These are phyloP conservation scores for Leccinum sublutescens DNA, from an alignment of 768 basidiomycete species.

Conservation along the genomic window DNA sequence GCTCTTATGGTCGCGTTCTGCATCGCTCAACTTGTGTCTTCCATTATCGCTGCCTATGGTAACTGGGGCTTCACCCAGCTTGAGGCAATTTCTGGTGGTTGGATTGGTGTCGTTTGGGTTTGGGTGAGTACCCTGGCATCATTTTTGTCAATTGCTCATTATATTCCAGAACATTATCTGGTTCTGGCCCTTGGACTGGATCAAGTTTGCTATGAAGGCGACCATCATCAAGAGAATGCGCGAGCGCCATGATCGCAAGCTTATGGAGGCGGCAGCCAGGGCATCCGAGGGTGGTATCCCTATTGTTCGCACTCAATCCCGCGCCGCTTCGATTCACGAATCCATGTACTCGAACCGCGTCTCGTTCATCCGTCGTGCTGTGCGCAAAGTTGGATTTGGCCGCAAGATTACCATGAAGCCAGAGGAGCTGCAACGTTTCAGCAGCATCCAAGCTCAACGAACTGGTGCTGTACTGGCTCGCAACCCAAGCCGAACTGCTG, in stretches of 20 bases:
- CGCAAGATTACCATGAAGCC: constrained; percentile 77
- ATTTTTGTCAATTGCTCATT: constrained; percentile 11
- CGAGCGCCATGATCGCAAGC: constrained; percentile 49
- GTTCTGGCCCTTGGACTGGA: constrained; percentile 93
- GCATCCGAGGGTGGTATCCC: constrained; percentile 50
- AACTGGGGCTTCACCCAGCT: constrained; percentile 95
- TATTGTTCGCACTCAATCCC: constrained; percentile 84
- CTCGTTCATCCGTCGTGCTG: constrained; percentile 86
- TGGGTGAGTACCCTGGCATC: constrained; percentile 59
- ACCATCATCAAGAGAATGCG: constrained; percentile 87
- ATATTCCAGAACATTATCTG: constrained; percentile 78
- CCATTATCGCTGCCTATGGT: constrained; percentile 92
- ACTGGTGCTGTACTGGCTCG: constrained; percentile 77
- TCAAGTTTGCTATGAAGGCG: constrained; percentile 96
- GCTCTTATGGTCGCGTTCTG: constrained; percentile 91
- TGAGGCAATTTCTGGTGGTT: constrained; percentile 76
- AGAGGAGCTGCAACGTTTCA: constrained; percentile 84
- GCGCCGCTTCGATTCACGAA: constrained; percentile 87
- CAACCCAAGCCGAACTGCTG: constrained; percentile 65
- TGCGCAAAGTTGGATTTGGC: constrained; percentile 86
- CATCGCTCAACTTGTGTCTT: constrained; percentile 90
- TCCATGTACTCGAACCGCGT: constrained; percentile 95
- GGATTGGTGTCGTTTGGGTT: constrained; percentile 98
- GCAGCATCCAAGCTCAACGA: constrained; percentile 78
- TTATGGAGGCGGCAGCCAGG: constrained; percentile 38